These are phyloP conservation scores for Lachancea cidri DNA, from an alignment of 805 yeast species.

Conservation along the genomic window DNA sequence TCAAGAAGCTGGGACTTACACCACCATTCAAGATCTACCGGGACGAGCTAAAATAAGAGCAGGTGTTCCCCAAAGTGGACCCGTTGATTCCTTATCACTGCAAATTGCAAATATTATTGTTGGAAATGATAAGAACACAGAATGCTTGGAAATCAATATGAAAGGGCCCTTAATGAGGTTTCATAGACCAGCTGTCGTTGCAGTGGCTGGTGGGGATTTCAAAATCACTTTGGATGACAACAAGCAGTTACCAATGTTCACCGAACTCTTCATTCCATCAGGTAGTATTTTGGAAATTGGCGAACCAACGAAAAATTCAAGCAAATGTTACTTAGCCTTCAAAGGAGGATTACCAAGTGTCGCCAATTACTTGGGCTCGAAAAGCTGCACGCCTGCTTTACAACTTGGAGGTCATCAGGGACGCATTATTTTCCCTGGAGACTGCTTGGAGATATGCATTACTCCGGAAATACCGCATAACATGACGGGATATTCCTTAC, in stretches of 20 bases:
- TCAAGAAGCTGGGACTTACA: constrained; percentile 85
- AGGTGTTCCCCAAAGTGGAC: constrained; percentile 98
- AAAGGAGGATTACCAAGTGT: constrained; percentile 86
- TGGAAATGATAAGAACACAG: constrained; percentile 76
- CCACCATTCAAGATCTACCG: constrained; percentile 94
- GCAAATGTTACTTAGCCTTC: constrained; percentile 84
- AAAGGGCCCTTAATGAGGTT: constrained; percentile 81
- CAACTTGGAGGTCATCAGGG: constrained; percentile 63
- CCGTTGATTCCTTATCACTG: constrained; percentile 92
- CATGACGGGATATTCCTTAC: constrained; percentile 79
- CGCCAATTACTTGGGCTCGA: constrained; percentile 89
- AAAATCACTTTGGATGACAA: constrained; percentile 62
- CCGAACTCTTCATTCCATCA: constrained; percentile 54
- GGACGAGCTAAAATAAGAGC: constrained; percentile 64
- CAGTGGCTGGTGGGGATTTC: constrained; percentile 83
- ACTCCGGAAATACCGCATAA: constrained; percentile 41
- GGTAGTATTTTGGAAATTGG: background rate
- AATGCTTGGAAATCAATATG: constrained; percentile 86
- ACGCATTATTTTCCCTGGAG: constrained; percentile 61
- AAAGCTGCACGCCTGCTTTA: constrained; percentile 74
- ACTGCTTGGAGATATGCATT: constrained; percentile 44
- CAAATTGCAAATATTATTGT: constrained; percentile 85
- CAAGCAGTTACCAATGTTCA: constrained; percentile 74
- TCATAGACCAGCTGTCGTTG: constrained; percentile 72
- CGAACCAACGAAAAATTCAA: background rate